Evolutionary conservation across 805 yeast genomes (phyloP).

Genomic region (Yamadazyma paraphyllophila): DNA sequence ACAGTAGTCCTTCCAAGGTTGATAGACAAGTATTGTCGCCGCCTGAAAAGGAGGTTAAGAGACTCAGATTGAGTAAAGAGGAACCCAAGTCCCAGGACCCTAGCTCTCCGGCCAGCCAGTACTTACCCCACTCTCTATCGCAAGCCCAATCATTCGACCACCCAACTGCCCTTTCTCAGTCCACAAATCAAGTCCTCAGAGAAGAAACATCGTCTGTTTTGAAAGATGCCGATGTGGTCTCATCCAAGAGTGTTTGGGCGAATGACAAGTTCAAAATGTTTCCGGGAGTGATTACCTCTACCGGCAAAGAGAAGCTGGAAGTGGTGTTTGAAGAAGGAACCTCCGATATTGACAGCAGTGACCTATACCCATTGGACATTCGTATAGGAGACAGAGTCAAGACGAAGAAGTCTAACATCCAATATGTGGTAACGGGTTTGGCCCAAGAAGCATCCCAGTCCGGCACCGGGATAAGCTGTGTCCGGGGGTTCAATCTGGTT

Average conservation of each 20-base stretch:
- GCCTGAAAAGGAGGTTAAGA: neutral
- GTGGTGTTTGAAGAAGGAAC: conserved; percentile 42
- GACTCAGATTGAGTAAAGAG: neutral
- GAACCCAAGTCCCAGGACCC: neutral
- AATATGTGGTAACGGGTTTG: conserved; percentile 49
- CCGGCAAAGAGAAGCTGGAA: conserved; percentile 26
- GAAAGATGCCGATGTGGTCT: conserved; percentile 7
- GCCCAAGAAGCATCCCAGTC: conserved; percentile 11
- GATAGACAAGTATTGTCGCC: conserved; percentile 5
- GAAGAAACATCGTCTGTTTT: conserved; percentile 13
- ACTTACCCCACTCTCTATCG: neutral
- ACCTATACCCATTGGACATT: conserved; percentile 49
- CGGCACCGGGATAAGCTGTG: conserved; percentile 42
- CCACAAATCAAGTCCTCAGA: conserved; percentile 8
- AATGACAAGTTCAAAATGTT: conserved; percentile 47
- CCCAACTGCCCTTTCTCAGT: neutral
- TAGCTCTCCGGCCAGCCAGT: too few relatives aligned
- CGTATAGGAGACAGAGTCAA: conserved; percentile 55
- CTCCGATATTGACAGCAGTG: conserved; percentile 33
- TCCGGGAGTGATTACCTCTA: conserved; percentile 44
- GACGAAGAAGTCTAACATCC: conserved; percentile 24
- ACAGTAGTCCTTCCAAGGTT: conserved; percentile 6
- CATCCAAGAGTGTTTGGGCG: conserved; percentile 50
- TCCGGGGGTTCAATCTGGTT: conserved; percentile 60
- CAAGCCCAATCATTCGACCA: neutral